These are phyloP conservation scores for Aspergillus oerlinghausenensis DNA, from an alignment of 2,329 filamentous ascomycete species.

Conservation along the genomic window DNA sequence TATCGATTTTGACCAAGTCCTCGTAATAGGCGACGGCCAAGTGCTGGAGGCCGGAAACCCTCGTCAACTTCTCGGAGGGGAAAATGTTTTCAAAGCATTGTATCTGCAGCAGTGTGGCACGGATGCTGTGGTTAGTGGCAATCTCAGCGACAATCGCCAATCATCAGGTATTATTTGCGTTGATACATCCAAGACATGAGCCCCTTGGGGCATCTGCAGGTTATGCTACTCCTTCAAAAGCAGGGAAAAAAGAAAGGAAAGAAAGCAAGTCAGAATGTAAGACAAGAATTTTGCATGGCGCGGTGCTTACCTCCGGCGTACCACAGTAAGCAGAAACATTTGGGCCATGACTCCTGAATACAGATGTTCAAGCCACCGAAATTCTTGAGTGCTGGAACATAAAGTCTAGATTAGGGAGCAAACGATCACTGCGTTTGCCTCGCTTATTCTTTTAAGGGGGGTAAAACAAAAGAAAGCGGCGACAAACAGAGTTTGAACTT, in stretches of 20 bases:
- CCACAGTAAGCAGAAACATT: neutral
- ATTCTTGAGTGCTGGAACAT: neutral
- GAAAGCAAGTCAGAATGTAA: neutral
- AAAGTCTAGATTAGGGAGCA: neutral
- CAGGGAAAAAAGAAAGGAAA: neutral
- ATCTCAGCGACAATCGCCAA: neutral
- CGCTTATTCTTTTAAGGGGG: neutral
- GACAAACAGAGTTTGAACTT: neutral
- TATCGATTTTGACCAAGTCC: conserved; percentile 2
- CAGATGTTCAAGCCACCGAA: neutral
- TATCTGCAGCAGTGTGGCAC: conserved; percentile 4
- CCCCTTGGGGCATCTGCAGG: neutral
- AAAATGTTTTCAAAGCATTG: conserved; percentile 2
- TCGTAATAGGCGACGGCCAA: conserved; percentile 1
- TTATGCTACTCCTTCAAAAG: neutral
- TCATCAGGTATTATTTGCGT: neutral
- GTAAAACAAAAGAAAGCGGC: neutral
- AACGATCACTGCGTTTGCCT: neutral
- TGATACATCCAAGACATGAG: neutral
- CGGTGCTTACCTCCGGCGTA: neutral
- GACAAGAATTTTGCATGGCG: neutral
- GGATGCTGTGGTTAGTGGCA: neutral
- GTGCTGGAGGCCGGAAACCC: conserved; percentile 2
- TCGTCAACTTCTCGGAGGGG: conserved; percentile 1
- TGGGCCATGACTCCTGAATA: neutral